Conservation (phyloP, 805 yeast species). For the Monosporozyma yasuniensis region DNA sequence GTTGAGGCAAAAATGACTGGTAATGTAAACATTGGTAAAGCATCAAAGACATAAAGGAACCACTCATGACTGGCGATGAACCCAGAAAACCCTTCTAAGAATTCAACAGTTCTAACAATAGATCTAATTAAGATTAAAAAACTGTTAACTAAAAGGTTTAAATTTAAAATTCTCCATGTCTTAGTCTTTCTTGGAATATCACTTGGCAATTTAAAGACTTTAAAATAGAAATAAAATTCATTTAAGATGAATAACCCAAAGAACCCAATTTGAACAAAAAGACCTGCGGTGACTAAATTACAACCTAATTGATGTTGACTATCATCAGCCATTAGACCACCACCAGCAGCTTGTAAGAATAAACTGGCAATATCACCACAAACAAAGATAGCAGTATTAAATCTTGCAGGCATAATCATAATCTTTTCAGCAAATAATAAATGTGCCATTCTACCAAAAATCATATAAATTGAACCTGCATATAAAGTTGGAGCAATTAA, state of each 20-base stretch:
- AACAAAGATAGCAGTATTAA: constrained; percentile 25
- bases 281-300: constrained; percentile 23
- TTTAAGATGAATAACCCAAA: constrained; percentile 25
- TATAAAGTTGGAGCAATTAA: constrained; percentile 28
- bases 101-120: constrained; percentile 28
- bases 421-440: constrained; percentile 13
- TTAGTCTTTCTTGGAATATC: constrained; percentile 1
- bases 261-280: constrained; percentile 26
- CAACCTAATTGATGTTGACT: constrained; percentile 13
- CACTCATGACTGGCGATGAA: constrained; percentile 21
- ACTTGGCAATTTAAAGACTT: constrained; percentile 4
- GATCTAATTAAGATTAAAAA: constrained; percentile 27
- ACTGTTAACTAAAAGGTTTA: constrained; percentile 9
- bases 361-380: constrained; percentile 28
- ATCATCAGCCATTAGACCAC: constrained; percentile 20
- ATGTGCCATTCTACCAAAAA: constrained; percentile 22
- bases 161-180: constrained; percentile 13
- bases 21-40: constrained; percentile 21
- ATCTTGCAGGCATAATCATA: constrained; percentile 17
- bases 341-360: constrained; percentile 28
- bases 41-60: constrained; percentile 26
- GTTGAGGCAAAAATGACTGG: constrained; percentile 4
- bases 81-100: constrained; percentile 26
- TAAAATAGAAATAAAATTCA: constrained; percentile 10
- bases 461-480: constrained; percentile 30